Evolutionary conservation across 345 rosid species (phyloP), one percentile per base, ranked within the genome.

Genomic region (Litchi chinensis): DNA sequence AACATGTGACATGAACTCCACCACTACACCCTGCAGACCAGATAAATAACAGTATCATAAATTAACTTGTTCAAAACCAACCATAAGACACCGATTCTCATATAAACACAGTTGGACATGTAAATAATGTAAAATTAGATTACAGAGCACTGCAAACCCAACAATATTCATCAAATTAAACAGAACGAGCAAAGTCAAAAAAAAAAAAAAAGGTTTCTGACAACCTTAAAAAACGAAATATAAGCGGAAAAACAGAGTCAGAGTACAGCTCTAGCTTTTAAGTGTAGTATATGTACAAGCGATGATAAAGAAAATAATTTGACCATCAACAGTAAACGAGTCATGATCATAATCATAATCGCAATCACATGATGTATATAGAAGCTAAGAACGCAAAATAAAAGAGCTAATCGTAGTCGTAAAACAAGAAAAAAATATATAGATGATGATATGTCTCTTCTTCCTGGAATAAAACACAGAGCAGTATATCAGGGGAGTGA

Each of bases 1-100:
- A 72, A 22, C 26, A 56, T 73, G 59, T 44, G 75, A 60, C 65
- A 56, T 46, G 46, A 63, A 11, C 65, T 60, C 65, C 21, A 57
- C 52, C 12, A 46, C 22, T 21, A 7, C 22, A 57, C 32, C 43
- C 78, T 44, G 71, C 56, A 37, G 11, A 43, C 43, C 46, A 72
- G 48, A 32, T 32, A 72, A 5, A 22, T 56, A 10, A 56, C 39
- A 56, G 40, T n/a, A 28, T 19, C 56, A 37, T 18, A 56, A 8
- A 39, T 22, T 41, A 48, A 46, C 21, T 12, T 26, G 28, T 26
- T 26, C 28, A 26, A 26, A 26, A 26, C 28, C 28, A 70, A 24
- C 65, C 65, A 60, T 60, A 60, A 22, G 21, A 54, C 59, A 54
- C 59, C 11, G n/a, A 0, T 54, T 54, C 59, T 54, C 1, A 5